These are phyloP conservation scores for Starmerella vitae DNA, from an alignment of 805 yeast species.

Conservation along the genomic window DNA sequence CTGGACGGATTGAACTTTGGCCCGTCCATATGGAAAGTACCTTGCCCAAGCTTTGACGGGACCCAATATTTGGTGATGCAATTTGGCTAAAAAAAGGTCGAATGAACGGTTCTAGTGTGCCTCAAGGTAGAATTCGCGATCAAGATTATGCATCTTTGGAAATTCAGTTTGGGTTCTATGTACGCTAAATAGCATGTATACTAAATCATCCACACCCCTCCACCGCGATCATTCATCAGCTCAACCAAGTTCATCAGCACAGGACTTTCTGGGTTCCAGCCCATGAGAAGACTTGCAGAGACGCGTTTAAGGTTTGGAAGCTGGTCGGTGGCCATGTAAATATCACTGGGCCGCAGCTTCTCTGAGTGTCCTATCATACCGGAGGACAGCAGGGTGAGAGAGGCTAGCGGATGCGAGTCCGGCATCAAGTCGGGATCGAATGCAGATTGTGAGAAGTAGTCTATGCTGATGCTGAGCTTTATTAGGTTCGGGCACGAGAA, in stretches of 20 bases:
- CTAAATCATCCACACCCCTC: conserved; percentile 35
- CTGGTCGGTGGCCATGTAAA: conserved; percentile 75
- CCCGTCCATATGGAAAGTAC: conserved; percentile 1
- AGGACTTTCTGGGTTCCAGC: conserved; percentile 55
- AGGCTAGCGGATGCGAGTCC: conserved; percentile 39
- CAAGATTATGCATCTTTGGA: not conserved
- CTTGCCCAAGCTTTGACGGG: no score
- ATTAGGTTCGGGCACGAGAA: conserved; percentile 60
- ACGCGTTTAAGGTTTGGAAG: conserved; percentile 54
- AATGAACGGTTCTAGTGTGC: no score
- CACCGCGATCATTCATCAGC: conserved; percentile 59
- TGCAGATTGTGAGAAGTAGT: conserved; percentile 46
- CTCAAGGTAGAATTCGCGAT: no score
- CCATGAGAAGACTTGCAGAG: conserved; percentile 59
- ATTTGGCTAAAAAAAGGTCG: no score
- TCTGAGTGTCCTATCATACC: conserved; percentile 72
- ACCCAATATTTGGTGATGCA: no score
- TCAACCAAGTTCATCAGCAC: conserved; percentile 52
- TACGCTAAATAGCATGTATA: no score
- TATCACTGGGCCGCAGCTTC: conserved; percentile 76
- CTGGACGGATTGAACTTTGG: not conserved
- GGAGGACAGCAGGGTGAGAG: conserved; percentile 63
- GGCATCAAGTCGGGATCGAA: conserved; percentile 28
- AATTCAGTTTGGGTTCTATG: not conserved
- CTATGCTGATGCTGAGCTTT: conserved; percentile 59